phyloP scores from a whole-genome alignment of 345 rosid species.

The thale cress (Arabidopsis thaliana) region TAIR10.1 NC_003074.8:2962001-2962500 shows the following conservation, averaged over 20 bases:
- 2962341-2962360: slow-evolving; percentile 90
- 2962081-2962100: slow-evolving; percentile 88
- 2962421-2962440: slow-evolving; percentile 74
- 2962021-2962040: not conserved
- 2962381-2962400: slow-evolving; percentile 74
- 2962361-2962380: slow-evolving; percentile 85
- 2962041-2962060: slow-evolving; percentile 47
- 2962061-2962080: slow-evolving; percentile 87
- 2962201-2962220: slow-evolving; percentile 82
- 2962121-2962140: slow-evolving; percentile 92
- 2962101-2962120: slow-evolving; percentile 95
- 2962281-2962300: slow-evolving; percentile 14
- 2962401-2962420: slow-evolving; percentile 75
- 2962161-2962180: slow-evolving; percentile 86
- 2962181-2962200: slow-evolving; percentile 88
- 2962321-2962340: slow-evolving; percentile 84
- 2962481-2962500: slow-evolving; percentile 42
- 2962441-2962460: slow-evolving; percentile 49
- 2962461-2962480: slow-evolving; percentile 54
- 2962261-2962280: slow-evolving; percentile 24
- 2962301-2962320: slow-evolving; percentile 46
- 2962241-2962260: slow-evolving; percentile 32
- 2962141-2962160: slow-evolving; percentile 97
- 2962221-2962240: slow-evolving; percentile 90
- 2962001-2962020: slow-evolving; percentile 26